phyloP scores from a whole-genome alignment of 2,329 filamentous ascomycete genomes.

The Diplodia seriata region DNA sequence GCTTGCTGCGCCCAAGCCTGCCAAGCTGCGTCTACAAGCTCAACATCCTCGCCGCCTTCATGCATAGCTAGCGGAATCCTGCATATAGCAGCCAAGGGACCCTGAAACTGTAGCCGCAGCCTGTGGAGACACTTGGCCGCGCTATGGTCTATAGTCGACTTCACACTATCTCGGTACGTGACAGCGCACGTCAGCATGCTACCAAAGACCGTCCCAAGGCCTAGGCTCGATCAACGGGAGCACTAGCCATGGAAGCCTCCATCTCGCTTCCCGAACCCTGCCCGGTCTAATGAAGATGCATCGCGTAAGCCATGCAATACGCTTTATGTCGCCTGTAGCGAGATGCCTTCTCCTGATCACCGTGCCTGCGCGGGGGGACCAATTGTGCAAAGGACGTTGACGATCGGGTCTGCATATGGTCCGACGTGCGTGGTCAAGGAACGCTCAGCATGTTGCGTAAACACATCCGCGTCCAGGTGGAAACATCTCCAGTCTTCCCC shows the following conservation, averaged over 20 bases:
- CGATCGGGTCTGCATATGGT: not conserved
- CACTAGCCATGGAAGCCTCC: not conserved
- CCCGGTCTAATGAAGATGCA: not conserved
- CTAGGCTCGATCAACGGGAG: not conserved
- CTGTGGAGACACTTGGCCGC: not conserved
- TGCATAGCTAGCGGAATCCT: not conserved
- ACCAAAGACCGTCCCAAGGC: not conserved
- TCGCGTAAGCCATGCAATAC: not conserved
- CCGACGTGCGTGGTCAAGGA: not conserved
- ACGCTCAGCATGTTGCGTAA: not conserved
- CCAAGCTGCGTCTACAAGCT: constrained; percentile 4
- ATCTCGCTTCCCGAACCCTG: not conserved
- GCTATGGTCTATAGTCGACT: not conserved
- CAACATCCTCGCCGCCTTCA: not conserved
- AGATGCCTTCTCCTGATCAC: not conserved
- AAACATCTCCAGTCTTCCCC: not conserved
- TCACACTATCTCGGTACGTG: not conserved
- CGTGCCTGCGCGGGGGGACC: not conserved
- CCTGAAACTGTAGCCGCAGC: not conserved
- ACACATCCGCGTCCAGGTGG: not conserved
- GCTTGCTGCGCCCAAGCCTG: not conserved
- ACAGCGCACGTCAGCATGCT: not conserved
- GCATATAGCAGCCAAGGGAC: not conserved
- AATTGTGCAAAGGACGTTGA: not conserved
- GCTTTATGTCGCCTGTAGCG: not conserved